Conservation (phyloP, 2,329 filamentous ascomycete genomes). For the Diatrype stigma region DNA sequence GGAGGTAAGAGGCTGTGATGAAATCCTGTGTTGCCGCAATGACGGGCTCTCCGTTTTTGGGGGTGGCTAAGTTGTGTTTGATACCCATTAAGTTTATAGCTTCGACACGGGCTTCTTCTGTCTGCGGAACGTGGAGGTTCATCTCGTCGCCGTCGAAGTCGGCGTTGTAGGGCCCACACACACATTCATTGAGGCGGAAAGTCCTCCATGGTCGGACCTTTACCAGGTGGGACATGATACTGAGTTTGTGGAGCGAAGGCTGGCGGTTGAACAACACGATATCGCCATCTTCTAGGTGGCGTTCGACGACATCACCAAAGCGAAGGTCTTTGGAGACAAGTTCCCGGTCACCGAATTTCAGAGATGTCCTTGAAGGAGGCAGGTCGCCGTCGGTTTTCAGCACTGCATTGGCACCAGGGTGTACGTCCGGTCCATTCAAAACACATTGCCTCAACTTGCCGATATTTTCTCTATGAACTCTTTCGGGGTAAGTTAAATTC, state of each 20-base stretch:
- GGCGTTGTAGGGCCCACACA: constrained; percentile 96
- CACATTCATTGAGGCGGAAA: constrained; percentile 95
- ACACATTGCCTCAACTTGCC: constrained; percentile 74
- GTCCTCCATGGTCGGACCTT: constrained; percentile 94
- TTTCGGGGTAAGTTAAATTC: constrained; percentile 92
- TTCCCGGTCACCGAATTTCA: constrained; percentile 71
- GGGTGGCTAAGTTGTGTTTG: constrained; percentile 91
- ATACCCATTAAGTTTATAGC: constrained; percentile 97
- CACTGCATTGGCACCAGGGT: constrained; percentile 85
- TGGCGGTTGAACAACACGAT: constrained; percentile 98
- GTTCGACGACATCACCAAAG: constrained; percentile 85
- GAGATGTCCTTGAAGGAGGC: constrained; percentile 58
- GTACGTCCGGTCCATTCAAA: constrained; percentile 68
- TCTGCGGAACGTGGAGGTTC: constrained; percentile 97
- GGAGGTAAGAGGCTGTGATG: constrained; percentile 87
- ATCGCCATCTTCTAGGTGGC: constrained; percentile 91
- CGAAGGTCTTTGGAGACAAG: constrained; percentile 69
- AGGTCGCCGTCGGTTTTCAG: constrained; percentile 59
- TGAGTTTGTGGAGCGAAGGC: constrained; percentile 95
- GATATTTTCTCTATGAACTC: constrained; percentile 79
- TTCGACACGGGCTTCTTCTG: constrained; percentile 91
- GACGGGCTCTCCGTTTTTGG: constrained; percentile 96
- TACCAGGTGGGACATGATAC: constrained; percentile 93
- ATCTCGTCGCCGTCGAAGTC: constrained; percentile 99
- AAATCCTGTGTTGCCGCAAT: constrained; percentile 99